Percentiles rank a stretch among this genome's conserved stretches.
Conservation (phyloP, 164 flowering plant genomes). For the Stephania yunnanensis region DNA sequence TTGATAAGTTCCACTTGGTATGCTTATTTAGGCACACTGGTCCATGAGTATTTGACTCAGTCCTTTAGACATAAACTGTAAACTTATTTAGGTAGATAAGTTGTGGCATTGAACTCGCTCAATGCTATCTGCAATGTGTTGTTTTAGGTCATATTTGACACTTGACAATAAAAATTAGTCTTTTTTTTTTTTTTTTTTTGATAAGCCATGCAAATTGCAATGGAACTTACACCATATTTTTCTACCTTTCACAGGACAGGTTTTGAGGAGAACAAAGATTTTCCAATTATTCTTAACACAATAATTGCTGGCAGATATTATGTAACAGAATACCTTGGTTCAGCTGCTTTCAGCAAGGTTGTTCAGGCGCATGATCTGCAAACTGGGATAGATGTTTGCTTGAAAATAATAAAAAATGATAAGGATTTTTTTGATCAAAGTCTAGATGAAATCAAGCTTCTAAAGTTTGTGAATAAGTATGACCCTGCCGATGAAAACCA, state of each 20-base stretch:
- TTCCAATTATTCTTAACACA: constrained; percentile 64
- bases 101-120: background rate
- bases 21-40: background rate
- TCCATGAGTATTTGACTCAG: background rate
- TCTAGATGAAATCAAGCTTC: constrained; percentile 85
- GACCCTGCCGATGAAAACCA: constrained; percentile 78
- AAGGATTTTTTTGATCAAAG: constrained; percentile 96
- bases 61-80: background rate
- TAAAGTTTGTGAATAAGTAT: constrained; percentile 83
- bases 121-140: background rate
- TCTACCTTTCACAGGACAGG: constrained; percentile 67
- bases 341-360: constrained; percentile 95
- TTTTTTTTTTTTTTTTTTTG: background rate
- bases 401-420: constrained; percentile 92
- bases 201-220: background rate
- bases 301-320: constrained; percentile 79
- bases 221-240: constrained; percentile 16
- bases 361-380: constrained; percentile 84
- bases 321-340: constrained; percentile 78
- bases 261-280: constrained; percentile 84
- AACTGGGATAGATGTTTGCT: constrained; percentile 75
- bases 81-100: background rate
- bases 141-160: constrained; percentile 7
- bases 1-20: background rate
- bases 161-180: constrained; percentile 2